Evolutionary conservation across 768 basidiomycete species (phyloP), one percentile per base, ranked within the genome.

Genomic region (Rhizopogon vulgaris): DNA sequence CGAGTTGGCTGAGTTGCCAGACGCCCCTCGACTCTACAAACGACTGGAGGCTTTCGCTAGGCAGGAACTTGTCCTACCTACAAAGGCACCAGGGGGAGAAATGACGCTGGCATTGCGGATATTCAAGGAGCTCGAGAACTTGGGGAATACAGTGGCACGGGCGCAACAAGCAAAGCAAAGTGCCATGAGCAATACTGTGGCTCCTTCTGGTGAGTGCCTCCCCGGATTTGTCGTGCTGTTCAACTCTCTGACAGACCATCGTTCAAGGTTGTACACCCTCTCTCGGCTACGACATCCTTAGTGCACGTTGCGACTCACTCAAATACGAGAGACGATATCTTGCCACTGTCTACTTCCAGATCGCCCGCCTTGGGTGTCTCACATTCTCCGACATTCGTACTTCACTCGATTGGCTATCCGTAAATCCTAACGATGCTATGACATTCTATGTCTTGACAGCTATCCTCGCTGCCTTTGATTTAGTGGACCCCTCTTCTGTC

Each of bases 301-400:
- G 75, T 43, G 80, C 84, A 37, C 81, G 88, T 28, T 78, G 80
- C 58, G 83, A 88, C 34, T 88, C 85, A 0, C 73, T 94, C 46
- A 81, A 78, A 60, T 83, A 84, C 49, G 89, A 93, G 61, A 77
- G 90, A 56, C 78, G 86, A 10, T 73, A 76, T 45, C 76, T 93
- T 4, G 81, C 82, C 17, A 74, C 76, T n/a, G 73, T 80, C 12
- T 74, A 90, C 34, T 82, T 77, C 64, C 71, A 80, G 24, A 70
- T 91, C 50, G 77, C 82, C 17, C 78, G 84, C 27, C 69, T 84
- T 41, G 87, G 85, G 1, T 77, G 76, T 58, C 66, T 90, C 38
- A 71, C 77, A 1, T 71, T 80, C 0, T 69, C 66, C 51, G 90
- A 92, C 56, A 65, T 91, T 24, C 79, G 80, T 58, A 68, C 67